Percentiles rank a stretch among this genome's conserved stretches.
Evolutionary conservation across 257 asterid genomes (phyloP).

Genomic region (Petrea volubilis): DNA sequence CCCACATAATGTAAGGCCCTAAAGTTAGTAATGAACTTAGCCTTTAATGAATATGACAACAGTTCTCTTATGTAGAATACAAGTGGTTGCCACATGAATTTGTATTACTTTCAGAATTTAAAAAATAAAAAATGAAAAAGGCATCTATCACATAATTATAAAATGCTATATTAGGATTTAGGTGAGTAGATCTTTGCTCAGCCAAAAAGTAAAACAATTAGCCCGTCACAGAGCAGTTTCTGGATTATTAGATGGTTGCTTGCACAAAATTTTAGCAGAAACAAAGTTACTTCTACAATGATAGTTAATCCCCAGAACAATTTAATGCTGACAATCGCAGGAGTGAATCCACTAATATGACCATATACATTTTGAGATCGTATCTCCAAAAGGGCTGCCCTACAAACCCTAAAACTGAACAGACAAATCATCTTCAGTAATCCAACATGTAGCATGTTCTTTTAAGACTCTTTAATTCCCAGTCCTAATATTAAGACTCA

Average conservation of each 20-base stretch:
- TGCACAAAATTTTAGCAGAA: not conserved
- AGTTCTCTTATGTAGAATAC: not conserved
- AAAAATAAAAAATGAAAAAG: too few species aligned
- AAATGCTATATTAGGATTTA: not conserved
- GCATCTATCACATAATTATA: not conserved
- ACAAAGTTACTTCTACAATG: not conserved
- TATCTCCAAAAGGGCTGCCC: not conserved
- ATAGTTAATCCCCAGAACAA: not conserved
- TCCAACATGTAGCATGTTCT: not conserved
- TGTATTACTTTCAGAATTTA: constrained; percentile 1
- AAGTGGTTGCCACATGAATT: not conserved
- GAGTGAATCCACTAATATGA: not conserved
- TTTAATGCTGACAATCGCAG: not conserved
- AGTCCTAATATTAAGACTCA: not conserved
- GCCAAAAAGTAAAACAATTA: not conserved
- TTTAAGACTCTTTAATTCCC: not conserved
- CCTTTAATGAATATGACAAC: not conserved
- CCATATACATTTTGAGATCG: not conserved
- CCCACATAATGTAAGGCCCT: not conserved
- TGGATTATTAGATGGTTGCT: not conserved
- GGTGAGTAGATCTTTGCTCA: not conserved
- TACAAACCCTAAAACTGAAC: not conserved
- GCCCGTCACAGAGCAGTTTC: not conserved
- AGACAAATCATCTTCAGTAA: not conserved
- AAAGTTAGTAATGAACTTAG: not conserved